Conservation (phyloP, 306 rosid genomes). For the Cicer pinnatifidum region DNA sequence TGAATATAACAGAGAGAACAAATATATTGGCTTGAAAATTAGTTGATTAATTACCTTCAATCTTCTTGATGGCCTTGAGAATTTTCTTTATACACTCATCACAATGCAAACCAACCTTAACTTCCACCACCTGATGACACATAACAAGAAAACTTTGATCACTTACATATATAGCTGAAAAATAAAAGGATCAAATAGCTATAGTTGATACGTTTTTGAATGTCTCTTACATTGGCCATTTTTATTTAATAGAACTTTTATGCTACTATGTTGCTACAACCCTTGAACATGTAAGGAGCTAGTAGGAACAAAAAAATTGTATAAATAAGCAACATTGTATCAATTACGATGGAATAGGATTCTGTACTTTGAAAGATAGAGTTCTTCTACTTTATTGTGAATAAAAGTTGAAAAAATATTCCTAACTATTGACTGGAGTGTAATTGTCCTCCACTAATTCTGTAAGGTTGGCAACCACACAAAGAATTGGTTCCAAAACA, state of each 20-base stretch:
- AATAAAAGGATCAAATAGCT: background rate
- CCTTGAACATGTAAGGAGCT: background rate
- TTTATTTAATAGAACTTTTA: background rate
- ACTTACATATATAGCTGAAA: conserved; percentile 23
- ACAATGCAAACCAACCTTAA: conserved; percentile 86
- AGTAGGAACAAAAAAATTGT: background rate
- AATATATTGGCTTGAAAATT: background rate
- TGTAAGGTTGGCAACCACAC: conserved; percentile 51
- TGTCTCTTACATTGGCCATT: conserved; percentile 62
- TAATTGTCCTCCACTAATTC: conserved; percentile 49
- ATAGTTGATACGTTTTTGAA: background rate
- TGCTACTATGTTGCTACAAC: background rate
- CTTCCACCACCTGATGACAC: conserved; percentile 70
- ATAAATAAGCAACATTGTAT: conserved; percentile 19
- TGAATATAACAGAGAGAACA: background rate
- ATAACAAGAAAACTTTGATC: conserved; percentile 8
- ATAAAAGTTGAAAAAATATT: conserved; percentile 47
- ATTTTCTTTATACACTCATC: conserved; percentile 89
- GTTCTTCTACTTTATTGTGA: conserved; percentile 34
- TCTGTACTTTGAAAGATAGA: conserved; percentile 50
- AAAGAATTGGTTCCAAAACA: conserved; percentile 17
- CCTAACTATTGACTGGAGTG: conserved; percentile 39
- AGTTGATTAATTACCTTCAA: conserved; percentile 57
- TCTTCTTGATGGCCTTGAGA: conserved; percentile 82
- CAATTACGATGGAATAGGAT: conserved; percentile 53